These are phyloP conservation scores for Kodamaea sp. DNA, from an alignment of 1,139 yeast species.

Conservation along the genomic window DNA sequence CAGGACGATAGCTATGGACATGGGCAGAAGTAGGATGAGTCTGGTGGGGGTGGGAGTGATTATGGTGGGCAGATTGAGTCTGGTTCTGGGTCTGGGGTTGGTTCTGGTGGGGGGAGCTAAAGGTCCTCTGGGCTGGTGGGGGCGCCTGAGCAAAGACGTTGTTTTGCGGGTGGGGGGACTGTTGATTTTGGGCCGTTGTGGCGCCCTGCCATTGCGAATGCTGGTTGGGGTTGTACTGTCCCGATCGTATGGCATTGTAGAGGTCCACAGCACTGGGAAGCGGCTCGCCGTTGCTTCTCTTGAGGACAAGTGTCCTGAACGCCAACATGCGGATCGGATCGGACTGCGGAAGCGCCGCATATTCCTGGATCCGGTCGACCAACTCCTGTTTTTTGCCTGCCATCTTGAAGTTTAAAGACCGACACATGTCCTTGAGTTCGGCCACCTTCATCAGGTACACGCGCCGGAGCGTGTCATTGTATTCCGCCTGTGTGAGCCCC, in stretches of 20 bases:
- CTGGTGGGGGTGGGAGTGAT: too few species aligned
- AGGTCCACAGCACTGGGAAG: conserved; percentile 41
- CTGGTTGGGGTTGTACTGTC: conserved; percentile 11
- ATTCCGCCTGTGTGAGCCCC: conserved; percentile 13
- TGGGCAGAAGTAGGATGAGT: too few species aligned
- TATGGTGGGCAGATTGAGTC: too few species aligned
- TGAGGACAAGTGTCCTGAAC: conserved; percentile 41
- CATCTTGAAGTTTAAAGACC: conserved; percentile 44
- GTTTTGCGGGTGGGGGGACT: too few species aligned
- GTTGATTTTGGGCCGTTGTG: background rate
- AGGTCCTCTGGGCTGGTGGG: too few species aligned
- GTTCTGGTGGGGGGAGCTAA: too few species aligned
- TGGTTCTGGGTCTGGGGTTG: too few species aligned
- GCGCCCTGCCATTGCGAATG: conserved; percentile 4
- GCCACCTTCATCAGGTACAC: conserved; percentile 18
- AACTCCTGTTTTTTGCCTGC: conserved; percentile 56
- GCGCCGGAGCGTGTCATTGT: conserved; percentile 14
- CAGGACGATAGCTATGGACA: too few species aligned
- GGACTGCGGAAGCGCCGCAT: conserved; percentile 33
- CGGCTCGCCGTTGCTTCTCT: conserved; percentile 31
- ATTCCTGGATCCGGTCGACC: conserved; percentile 44
- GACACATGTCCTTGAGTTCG: conserved; percentile 20
- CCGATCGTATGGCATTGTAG: conserved; percentile 22
- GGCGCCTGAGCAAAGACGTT: too few species aligned
- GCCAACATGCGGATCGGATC: conserved; percentile 48